A percentile compares a stretch with the other conserved stretches of the same genome.
Evolutionary conservation across 768 basidiomycete genomes (phyloP).

Genomic region (Leucosporidium creatinivorum): DNA sequence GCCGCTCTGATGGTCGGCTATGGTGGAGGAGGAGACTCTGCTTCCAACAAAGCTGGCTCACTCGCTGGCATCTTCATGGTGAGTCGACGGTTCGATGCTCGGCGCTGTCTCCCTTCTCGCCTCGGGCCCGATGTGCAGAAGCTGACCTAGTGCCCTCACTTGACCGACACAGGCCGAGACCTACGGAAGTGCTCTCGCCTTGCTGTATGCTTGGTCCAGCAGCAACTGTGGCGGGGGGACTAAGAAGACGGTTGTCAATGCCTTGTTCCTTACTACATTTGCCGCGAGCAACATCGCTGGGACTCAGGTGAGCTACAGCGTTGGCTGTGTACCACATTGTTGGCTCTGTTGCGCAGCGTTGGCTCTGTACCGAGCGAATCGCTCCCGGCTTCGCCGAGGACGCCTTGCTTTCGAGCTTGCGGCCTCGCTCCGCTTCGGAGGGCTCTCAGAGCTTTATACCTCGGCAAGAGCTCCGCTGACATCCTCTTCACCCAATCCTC

Average conservation of each 20-base stretch:
- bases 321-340: too few relatives aligned
- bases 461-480: too few relatives aligned
- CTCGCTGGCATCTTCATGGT: constrained; percentile 49
- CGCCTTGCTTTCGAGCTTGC: too few relatives aligned
- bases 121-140: constrained; percentile 7
- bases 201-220: constrained; percentile 59
- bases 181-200: constrained; percentile 56
- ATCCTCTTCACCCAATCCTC: too few relatives aligned
- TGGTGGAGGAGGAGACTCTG: constrained; percentile 35
- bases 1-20: constrained; percentile 54
- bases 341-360: too few relatives aligned
- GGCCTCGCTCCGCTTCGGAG: too few relatives aligned
- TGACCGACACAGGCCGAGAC: constrained; percentile 43
- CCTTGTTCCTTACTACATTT: neutral
- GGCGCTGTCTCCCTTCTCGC: neutral
- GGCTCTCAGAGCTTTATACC: too few relatives aligned
- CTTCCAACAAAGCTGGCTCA: constrained; percentile 49
- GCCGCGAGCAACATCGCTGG: neutral
- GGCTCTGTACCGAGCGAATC: too few relatives aligned
- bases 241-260: constrained; percentile 48
- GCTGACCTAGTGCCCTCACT: constrained; percentile 43
- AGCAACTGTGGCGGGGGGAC: constrained; percentile 60
- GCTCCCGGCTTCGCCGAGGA: neutral
- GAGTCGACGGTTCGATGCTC: neutral
- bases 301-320: neutral